Conservation (phyloP, 148 eudicot genomes). For the Chenopodium quinoa region DNA sequence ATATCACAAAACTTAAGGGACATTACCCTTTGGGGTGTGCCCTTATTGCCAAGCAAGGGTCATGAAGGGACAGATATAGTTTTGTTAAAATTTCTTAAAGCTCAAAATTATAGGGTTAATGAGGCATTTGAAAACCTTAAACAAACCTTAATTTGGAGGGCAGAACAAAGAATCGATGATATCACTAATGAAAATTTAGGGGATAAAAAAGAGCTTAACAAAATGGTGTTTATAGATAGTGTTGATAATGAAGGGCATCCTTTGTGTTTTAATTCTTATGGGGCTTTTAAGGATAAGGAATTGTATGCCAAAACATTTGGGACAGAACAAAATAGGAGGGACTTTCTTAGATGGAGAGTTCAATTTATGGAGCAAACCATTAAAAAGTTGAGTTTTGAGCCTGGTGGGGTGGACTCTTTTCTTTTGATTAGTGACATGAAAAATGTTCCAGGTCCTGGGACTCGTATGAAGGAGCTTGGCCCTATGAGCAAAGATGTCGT, state of each 20-base stretch:
- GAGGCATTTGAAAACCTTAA: constrained; percentile 60
- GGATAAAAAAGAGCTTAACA: constrained; percentile 30
- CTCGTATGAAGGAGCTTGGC: constrained; percentile 44
- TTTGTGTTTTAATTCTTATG: constrained; percentile 49
- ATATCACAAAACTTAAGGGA: constrained; percentile 34
- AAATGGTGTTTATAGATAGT: constrained; percentile 36
- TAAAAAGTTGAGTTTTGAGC: constrained; percentile 42
- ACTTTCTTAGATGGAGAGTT: constrained; percentile 73
- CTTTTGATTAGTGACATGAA: constrained; percentile 70
- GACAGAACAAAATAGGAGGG: constrained; percentile 31
- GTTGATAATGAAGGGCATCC: constrained; percentile 65
- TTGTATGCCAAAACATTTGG: constrained; percentile 38
- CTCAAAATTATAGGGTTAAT: constrained; percentile 47
- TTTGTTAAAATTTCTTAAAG: constrained; percentile 58
- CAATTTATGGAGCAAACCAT: constrained; percentile 60
- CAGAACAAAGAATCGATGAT: constrained; percentile 34
- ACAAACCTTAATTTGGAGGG: constrained; percentile 65
- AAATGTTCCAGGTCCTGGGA: constrained; percentile 45
- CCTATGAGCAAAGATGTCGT: constrained; percentile 44
- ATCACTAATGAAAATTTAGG: constrained; percentile 36
- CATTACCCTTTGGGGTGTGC: constrained; percentile 74
- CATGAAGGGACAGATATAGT: constrained; percentile 49
- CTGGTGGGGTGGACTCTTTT: constrained; percentile 49
- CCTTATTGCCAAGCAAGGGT: constrained; percentile 66
- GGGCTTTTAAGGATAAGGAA: constrained; percentile 41